Evolutionary conservation across 2,329 filamentous ascomycete species (phyloP).

Genomic region (Ophiostoma sp.): DNA sequence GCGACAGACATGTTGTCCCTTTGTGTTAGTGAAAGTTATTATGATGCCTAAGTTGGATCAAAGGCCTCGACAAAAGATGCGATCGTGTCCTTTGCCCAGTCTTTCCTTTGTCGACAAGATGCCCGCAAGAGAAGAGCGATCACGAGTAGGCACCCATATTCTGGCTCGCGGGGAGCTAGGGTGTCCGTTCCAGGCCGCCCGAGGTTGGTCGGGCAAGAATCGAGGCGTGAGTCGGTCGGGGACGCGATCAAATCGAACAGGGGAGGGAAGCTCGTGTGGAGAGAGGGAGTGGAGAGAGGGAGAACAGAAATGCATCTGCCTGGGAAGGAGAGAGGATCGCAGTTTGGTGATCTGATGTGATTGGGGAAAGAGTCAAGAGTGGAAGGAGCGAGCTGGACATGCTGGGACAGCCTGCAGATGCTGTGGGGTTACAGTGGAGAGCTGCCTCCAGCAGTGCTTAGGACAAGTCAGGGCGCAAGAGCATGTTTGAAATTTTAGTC

Average conservation of each 20-base stretch:
- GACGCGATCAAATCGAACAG: neutral
- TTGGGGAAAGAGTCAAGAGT: neutral
- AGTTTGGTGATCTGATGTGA: constrained; percentile 10
- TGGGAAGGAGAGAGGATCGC: neutral
- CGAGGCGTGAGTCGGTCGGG: neutral
- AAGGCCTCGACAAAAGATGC: neutral
- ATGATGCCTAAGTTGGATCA: neutral
- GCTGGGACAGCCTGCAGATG: neutral
- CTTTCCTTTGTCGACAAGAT: constrained; percentile 29
- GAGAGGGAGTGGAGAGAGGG: no score
- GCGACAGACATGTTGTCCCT: constrained; percentile 53
- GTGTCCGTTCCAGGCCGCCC: neutral
- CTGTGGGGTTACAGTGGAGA: constrained; percentile 5
- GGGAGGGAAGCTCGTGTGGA: neutral
- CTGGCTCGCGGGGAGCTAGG: neutral
- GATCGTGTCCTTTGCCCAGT: constrained; percentile 13
- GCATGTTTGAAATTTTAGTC: neutral
- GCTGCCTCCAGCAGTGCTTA: neutral
- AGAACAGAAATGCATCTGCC: constrained; percentile 11
- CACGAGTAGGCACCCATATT: constrained; percentile 33
- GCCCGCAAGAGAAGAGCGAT: neutral
- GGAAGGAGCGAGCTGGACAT: neutral
- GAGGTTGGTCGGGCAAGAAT: neutral
- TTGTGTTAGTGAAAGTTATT: neutral
- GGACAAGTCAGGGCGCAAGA: neutral